Conservation (phyloP, 2,329 filamentous ascomycete genomes). For the Pseudopyricularia cyperi region DNA sequence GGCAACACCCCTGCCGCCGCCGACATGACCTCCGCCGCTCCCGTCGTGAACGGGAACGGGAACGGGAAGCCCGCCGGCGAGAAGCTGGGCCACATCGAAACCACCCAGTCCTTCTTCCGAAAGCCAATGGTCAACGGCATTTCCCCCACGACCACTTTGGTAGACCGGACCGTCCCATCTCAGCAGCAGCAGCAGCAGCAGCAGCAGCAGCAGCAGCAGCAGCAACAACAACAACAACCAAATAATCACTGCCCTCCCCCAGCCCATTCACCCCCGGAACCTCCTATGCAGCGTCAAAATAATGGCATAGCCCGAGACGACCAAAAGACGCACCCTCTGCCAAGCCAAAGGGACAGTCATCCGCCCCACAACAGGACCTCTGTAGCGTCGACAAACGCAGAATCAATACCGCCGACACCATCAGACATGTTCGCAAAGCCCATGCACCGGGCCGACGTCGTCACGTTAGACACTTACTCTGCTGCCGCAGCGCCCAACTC, state of each 20-base stretch:
- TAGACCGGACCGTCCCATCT: conserved; percentile 13
- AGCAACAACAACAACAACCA: not conserved
- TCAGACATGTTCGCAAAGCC: conserved; percentile 19
- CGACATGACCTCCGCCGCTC: conserved; percentile 29
- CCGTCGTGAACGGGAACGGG: conserved; percentile 47
- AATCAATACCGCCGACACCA: conserved; percentile 17
- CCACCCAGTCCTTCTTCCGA: conserved; percentile 1
- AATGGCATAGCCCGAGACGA: conserved; percentile 9
- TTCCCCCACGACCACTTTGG: conserved; percentile 9
- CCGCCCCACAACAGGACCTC: conserved; percentile 17
- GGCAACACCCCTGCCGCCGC: conserved; percentile 16
- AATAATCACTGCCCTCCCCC: not conserved
- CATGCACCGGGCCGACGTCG: conserved; percentile 10
- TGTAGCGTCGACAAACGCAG: conserved; percentile 16
- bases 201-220: not conserved
- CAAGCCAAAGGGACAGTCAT: conserved; percentile 16
- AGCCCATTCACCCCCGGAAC: conserved; percentile 1
- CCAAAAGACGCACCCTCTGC: conserved; percentile 8
- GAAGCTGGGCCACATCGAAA: not conserved
- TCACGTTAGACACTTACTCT: conserved; percentile 13
- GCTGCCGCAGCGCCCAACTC: conserved; percentile 6
- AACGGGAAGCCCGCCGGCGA: conserved; percentile 30
- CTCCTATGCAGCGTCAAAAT: conserved; percentile 6
- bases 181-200: conserved; percentile 3
- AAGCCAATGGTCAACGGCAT: conserved; percentile 13